A percentile compares a stretch with the other conserved stretches of the same genome.
Conservation (phyloP, 768 basidiomycete species). For the Agaricus blazei region DNA sequence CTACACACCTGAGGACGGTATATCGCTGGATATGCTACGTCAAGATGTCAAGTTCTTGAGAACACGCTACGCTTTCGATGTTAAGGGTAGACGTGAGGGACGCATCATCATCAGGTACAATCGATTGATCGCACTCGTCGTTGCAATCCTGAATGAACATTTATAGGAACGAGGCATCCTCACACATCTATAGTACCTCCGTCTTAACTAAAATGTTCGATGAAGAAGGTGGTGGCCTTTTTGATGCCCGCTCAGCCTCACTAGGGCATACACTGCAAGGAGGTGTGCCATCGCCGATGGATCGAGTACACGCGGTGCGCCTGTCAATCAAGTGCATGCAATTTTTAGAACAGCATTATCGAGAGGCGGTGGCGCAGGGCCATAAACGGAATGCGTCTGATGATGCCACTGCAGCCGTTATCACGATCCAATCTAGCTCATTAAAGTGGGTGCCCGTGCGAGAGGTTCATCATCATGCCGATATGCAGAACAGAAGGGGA, state of each 20-base stretch:
- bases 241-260: constrained; percentile 93
- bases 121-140: background rate
- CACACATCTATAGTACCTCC: constrained; percentile 85
- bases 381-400: constrained; percentile 47
- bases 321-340: constrained; percentile 90
- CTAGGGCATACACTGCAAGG: constrained; percentile 97
- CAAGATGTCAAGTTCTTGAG: constrained; percentile 87
- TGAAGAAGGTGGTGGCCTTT: constrained; percentile 89
- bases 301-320: constrained; percentile 87
- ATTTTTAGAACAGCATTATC: constrained; percentile 85
- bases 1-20: constrained; percentile 91
- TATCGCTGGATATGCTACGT: constrained; percentile 75
- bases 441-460: constrained; percentile 80
- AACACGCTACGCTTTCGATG: constrained; percentile 79
- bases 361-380: constrained; percentile 38
- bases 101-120: constrained; percentile 86
- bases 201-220: constrained; percentile 91
- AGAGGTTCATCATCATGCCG: constrained; percentile 82
- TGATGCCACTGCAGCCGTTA: constrained; percentile 75
- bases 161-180: constrained; percentile 78
- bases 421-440: constrained; percentile 82
- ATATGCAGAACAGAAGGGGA: constrained; percentile 86
- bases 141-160: background rate
- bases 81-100: constrained; percentile 87
- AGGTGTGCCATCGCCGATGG: constrained; percentile 90